phyloP scores from a whole-genome alignment of 1,284 basidiomycete species.

The Xerocomus nothofagi region DNA sequence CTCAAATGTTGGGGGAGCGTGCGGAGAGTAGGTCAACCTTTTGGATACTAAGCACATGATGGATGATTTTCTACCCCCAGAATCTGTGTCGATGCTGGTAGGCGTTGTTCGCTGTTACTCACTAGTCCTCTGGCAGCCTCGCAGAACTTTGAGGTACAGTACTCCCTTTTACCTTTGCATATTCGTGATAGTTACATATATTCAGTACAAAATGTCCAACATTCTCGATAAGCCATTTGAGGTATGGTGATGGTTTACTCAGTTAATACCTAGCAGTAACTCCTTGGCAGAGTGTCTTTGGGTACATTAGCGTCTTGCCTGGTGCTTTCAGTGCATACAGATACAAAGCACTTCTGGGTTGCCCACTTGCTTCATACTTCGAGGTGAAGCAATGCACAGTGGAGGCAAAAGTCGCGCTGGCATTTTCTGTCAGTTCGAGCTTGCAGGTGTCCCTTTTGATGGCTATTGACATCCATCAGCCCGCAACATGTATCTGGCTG shows the following conservation, averaged over 20 bases:
- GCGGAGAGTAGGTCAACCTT: conserved; percentile 72
- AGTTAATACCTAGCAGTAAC: background rate
- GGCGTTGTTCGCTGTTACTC: conserved; percentile 76
- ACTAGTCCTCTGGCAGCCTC: conserved; percentile 87
- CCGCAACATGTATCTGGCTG: conserved; percentile 89
- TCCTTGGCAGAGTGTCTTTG: conserved; percentile 72
- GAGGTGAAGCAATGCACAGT: conserved; percentile 85
- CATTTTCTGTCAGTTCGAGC: conserved; percentile 55
- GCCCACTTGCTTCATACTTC: conserved; percentile 89
- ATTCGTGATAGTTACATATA: conserved; percentile 2
- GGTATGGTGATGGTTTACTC: conserved; percentile 36
- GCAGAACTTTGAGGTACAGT: conserved; percentile 80
- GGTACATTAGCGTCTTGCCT: conserved; percentile 87
- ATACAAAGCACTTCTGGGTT: conserved; percentile 82
- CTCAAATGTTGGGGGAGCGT: conserved; percentile 89
- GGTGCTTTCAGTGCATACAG: conserved; percentile 93
- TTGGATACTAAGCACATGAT: background rate
- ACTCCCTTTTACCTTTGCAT: background rate
- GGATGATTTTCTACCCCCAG: conserved; percentile 35
- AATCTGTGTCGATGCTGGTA: conserved; percentile 83
- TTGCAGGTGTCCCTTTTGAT: background rate
- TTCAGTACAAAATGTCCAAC: conserved; percentile 87
- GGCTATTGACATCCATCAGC: conserved; percentile 40
- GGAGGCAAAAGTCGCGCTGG: conserved; percentile 58
- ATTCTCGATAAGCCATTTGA: conserved; percentile 92